Base-by-base conservation (phyloP, 768 basidiomycete genomes). In the Lactarius trivialis region DNA sequence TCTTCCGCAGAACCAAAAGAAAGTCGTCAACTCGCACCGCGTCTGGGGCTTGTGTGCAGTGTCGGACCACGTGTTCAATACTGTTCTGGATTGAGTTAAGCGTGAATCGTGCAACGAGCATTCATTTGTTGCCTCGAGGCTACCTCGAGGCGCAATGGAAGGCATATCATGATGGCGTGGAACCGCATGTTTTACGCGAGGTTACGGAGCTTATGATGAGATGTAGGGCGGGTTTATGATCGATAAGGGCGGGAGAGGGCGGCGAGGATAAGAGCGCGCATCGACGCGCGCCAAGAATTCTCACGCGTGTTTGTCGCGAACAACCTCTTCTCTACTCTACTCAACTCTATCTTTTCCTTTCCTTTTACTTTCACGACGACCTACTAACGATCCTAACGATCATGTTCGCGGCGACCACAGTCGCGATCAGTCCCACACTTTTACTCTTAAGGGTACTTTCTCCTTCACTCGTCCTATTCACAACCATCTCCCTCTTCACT, bases 361-460 rank as follows among this genome's bases (percentile, higher is more conserved):
- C 36, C 49, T 30, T 39, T 56, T 56, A 59, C 12, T 36, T 37
- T 37, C 36, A 59, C 67, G 60, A 55, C 60, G 53, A 14, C 45
- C 53, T 26, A n/a, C 33, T 45, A 26, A 65, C 66, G 65, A 60
- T 52, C 39, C 24, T 53, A 45, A 49, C 43, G 39, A 63, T 24
- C 54, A 63, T 60, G 61, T 50, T 64, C 36, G 62, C 58, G 43
- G 26, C 60, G 4, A 19, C 60, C 41, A 30, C 51, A 17, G 43
- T 56, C 30, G 68, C 67, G 70, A 68, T 63, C 60, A 66, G 68
- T 37, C 69, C 68, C 43, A 76, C 84, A 55, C 76, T 86, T 60
- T 80, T 85, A 65, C 73, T 79, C 61, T 73, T 88, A 55, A 82
- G 89, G 66, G 74, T 89, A 64, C 72, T 87, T 37, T 89, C 88